phyloP scores from a whole-genome alignment of 2,329 filamentous ascomycete genomes.

The Aureobasidium melanogenum region DNA sequence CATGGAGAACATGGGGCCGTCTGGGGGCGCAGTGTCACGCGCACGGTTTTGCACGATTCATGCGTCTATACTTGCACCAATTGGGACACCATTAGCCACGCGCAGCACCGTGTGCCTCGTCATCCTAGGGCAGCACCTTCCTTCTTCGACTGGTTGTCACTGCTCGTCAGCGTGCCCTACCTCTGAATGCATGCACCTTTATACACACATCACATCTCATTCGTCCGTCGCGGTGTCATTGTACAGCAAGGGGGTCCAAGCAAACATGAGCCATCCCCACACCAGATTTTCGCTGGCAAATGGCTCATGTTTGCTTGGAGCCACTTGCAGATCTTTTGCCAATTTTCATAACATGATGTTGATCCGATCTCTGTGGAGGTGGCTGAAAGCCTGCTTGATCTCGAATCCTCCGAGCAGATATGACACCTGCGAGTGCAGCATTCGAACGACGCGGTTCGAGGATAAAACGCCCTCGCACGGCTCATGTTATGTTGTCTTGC shows the following conservation, averaged over 20 bases:
- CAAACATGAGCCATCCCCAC: too few species aligned
- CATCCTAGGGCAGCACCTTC: neutral
- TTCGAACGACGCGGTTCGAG: neutral
- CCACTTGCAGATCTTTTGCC: slow-evolving; percentile 4
- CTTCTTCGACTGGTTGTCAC: neutral
- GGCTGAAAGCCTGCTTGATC: slow-evolving; percentile 6
- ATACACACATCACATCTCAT: neutral
- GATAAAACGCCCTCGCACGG: neutral
- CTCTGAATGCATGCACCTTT: neutral
- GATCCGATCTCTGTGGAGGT: slow-evolving; percentile 10
- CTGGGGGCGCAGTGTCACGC: slow-evolving; percentile 11
- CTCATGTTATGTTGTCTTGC: neutral
- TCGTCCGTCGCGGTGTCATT: neutral
- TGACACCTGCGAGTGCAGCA: slow-evolving; percentile 7
- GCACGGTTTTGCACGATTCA: slow-evolving; percentile 3
- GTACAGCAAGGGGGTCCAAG: too few species aligned
- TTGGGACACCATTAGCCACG: neutral
- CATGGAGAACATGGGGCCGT: slow-evolving; percentile 11
- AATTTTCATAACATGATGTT: neutral
- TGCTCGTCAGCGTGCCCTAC: neutral
- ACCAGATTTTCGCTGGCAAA: too few species aligned
- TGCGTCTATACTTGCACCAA: neutral
- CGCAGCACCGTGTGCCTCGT: slow-evolving; percentile 1
- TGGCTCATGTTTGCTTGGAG: too few species aligned
- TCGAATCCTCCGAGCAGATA: slow-evolving; percentile 6